Base-by-base conservation (phyloP, 805 yeast genomes). In the Zygoascus biomembranicola region DNA sequence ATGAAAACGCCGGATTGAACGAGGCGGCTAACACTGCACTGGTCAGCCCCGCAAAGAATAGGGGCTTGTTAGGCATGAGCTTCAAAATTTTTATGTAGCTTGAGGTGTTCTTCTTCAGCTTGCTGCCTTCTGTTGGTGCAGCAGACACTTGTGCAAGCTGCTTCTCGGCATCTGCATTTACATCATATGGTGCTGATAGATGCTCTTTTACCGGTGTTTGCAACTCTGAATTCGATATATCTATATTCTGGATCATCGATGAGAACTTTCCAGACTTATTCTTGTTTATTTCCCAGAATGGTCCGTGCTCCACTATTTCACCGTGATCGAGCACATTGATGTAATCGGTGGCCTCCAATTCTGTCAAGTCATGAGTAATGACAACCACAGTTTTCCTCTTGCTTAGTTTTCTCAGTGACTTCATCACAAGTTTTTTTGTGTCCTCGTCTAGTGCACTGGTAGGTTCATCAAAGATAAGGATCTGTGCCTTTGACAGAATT, bases 381-480 rank as follows among this genome's bases (percentile, higher is more conserved):
- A 89, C 69, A 14, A 94, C 77, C 0, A 97, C 90, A 0, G 97
- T 86, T 58, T 78, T 84, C 1, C 79, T 82, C 2, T 58, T 52
- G 52, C 79, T 76, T 11, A 94, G 73, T 0, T 75, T 74, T 1
- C 69, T 64, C 2, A 46, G 14, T 5, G 16, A 10, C 9, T 28
- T 18, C 44, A 42, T 18, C 62, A 84, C 66, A 5, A 89, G 65
- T 2, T 63, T 52, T 0, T 69, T 68, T 55, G 82, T 74, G 44
- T 76, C 75, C 0, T 60, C 61, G 65, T 94, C 97, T 53, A 94
- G 69, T 0, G 97, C 97, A 49, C 94, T 84, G 1, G 87, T 71
- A 3, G 94, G 79, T 65, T 94, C 99, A 69, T 94, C 99, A 28
- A 90, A 70, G 2, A 94, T 77, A 55, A 92, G 69, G 5, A 94